phyloP scores from a whole-genome alignment of 768 basidiomycete genomes.

The Hortiboletus flavorubellus region DNA sequence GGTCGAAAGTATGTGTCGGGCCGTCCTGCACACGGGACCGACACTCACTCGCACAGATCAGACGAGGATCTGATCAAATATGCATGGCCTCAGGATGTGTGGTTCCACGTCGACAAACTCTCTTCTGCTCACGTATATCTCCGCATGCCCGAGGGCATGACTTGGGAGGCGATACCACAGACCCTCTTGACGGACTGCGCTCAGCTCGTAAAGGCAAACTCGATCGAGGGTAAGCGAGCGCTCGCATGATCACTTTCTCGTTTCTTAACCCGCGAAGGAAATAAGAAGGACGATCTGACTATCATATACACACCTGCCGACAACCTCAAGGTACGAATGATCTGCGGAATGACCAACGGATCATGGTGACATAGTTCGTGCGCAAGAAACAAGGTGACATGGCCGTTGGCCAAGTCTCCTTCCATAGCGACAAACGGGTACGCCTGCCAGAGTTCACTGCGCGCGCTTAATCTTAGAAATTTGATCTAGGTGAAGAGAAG shows the following conservation, averaged over 20 bases:
- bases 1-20: slow-evolving; percentile 70
- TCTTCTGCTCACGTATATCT: slow-evolving; percentile 97
- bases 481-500: slow-evolving; percentile 73
- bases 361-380: neutral
- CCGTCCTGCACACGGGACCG: neutral
- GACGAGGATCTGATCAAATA: slow-evolving; percentile 96
- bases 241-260: neutral
- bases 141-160: slow-evolving; percentile 77
- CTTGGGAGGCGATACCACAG: slow-evolving; percentile 87
- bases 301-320: slow-evolving; percentile 92
- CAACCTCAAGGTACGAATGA: slow-evolving; percentile 75
- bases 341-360: neutral
- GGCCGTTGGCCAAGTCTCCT: slow-evolving; percentile 95
- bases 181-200: slow-evolving; percentile 79
- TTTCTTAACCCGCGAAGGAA: slow-evolving; percentile 50
- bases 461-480: neutral
- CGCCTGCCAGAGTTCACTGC: slow-evolving; percentile 5
- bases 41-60: slow-evolving; percentile 36
- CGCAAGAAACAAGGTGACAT: slow-evolving; percentile 94
- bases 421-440: slow-evolving; percentile 87
- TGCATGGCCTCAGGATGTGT: slow-evolving; percentile 83
- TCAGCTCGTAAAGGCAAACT: slow-evolving; percentile 96
- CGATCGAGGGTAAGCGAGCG: slow-evolving; percentile 68
- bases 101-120: slow-evolving; percentile 98
- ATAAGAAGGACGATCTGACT: slow-evolving; percentile 92